phyloP scores from a whole-genome alignment of 345 rosid genomes.

The Acer saccharum region DNA sequence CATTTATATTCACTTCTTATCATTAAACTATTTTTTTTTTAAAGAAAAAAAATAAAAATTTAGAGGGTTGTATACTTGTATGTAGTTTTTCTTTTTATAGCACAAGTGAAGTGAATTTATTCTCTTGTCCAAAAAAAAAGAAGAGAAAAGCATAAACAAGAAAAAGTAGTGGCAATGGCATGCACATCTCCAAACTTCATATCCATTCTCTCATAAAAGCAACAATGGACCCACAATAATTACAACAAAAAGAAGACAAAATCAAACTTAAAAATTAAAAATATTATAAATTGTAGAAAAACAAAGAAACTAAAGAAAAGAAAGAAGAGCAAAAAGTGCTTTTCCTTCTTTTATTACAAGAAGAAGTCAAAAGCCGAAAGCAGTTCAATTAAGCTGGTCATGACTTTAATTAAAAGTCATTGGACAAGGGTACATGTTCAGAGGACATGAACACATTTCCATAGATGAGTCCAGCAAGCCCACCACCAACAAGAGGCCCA shows the following conservation, averaged over 20 bases:
- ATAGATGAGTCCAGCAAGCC: conserved; percentile 77
- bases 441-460: conserved; percentile 60
- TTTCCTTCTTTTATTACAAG: no score
- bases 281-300: neutral
- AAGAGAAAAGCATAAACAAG: no score
- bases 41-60: no score
- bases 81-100: no score
- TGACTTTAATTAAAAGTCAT: conserved; percentile 35
- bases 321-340: conserved; percentile 15
- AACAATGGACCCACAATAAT: conserved; percentile 16
- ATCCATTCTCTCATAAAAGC: conserved; percentile 2
- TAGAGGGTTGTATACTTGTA: no score
- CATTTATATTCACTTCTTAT: no score
- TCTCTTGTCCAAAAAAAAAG: no score
- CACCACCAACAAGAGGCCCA: conserved; percentile 88
- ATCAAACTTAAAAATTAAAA: neutral
- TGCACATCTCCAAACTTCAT: conserved; percentile 11
- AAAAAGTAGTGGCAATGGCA: no score
- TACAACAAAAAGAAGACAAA: conserved; percentile 16
- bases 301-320: neutral
- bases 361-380: conserved; percentile 2
- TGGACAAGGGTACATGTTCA: conserved; percentile 56
- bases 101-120: neutral
- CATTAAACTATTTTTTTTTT: no score
- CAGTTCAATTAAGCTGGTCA: neutral